Conservation (phyloP, 2,329 filamentous ascomycete genomes). For the Achaetomium macrosporum region DNA sequence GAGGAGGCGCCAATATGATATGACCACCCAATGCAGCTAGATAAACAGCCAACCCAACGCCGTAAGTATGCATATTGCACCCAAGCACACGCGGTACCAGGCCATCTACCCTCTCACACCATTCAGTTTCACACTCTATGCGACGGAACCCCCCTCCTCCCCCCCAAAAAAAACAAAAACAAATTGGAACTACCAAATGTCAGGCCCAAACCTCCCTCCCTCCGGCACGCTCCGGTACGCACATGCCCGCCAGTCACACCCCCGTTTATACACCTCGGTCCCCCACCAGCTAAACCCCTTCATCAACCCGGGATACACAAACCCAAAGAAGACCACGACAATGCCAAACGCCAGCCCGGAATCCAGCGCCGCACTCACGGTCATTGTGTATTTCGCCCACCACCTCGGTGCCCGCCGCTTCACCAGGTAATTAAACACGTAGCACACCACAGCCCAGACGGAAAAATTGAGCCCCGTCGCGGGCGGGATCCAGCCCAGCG, state of each 20-base stretch:
- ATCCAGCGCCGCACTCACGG: slow-evolving; percentile 74
- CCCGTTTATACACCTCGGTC: slow-evolving; percentile 76
- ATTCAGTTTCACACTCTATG: neutral
- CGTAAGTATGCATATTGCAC: too few species aligned
- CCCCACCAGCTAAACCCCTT: slow-evolving; percentile 79
- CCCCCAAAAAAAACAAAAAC: neutral
- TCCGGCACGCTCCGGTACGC: slow-evolving; percentile 59
- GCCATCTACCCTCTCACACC: neutral
- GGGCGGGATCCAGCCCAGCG: slow-evolving; percentile 79
- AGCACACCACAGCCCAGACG: slow-evolving; percentile 81
- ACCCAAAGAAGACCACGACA: slow-evolving; percentile 77
- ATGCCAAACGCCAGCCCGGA: slow-evolving; percentile 77
- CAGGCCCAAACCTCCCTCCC: slow-evolving; percentile 62
- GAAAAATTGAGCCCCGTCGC: slow-evolving; percentile 83
- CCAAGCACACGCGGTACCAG: too few species aligned
- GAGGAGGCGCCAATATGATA: too few species aligned
- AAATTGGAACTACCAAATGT: slow-evolving; percentile 51
- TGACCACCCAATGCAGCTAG: too few species aligned
- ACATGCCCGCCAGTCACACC: slow-evolving; percentile 81
- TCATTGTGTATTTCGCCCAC: slow-evolving; percentile 94
- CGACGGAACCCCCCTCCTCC: neutral
- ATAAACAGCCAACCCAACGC: too few species aligned
- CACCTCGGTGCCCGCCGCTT: slow-evolving; percentile 63
- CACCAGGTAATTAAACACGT: slow-evolving; percentile 73
- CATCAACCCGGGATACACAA: slow-evolving; percentile 75